Evolutionary conservation across 2,329 filamentous ascomycete genomes (phyloP).

Genomic region (Fusarium succisae): DNA sequence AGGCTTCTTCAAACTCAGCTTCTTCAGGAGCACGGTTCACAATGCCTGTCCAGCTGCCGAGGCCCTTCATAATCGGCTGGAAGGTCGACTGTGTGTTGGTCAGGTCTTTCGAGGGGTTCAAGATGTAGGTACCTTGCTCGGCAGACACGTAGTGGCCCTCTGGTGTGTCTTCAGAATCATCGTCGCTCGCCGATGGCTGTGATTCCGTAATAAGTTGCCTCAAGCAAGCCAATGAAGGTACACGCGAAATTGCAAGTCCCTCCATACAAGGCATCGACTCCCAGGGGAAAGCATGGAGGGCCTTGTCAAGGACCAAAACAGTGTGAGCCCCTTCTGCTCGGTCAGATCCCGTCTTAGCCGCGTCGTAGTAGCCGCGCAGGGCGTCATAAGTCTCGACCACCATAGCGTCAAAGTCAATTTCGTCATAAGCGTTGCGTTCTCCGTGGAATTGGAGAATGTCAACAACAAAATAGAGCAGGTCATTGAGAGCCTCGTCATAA

Average conservation of each 20-base stretch:
- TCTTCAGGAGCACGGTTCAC: conserved; percentile 77
- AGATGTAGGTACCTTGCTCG: conserved; percentile 75
- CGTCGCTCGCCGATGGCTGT: conserved; percentile 25
- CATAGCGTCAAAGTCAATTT: conserved; percentile 95
- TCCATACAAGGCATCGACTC: conserved; percentile 91
- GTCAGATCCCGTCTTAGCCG: conserved; percentile 52
- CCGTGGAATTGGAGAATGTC: conserved; percentile 97
- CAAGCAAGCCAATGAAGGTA: conserved; percentile 86
- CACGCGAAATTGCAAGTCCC: conserved; percentile 80
- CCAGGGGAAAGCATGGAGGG: conserved; percentile 92
- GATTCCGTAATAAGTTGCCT: conserved; percentile 75
- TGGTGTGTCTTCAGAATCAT: conserved; percentile 20
- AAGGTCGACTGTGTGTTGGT: conserved; percentile 82
- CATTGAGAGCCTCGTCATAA: conserved; percentile 88
- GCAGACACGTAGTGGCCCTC: conserved; percentile 65
- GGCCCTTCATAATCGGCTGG: conserved; percentile 67
- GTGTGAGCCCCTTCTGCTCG: conserved; percentile 70
- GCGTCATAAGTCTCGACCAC: conserved; percentile 88
- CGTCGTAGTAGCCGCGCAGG: conserved; percentile 77
- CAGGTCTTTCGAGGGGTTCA: conserved; percentile 90
- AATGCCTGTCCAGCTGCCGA: conserved; percentile 78
- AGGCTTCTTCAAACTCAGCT: conserved; percentile 74
- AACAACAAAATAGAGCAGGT: conserved; percentile 94
- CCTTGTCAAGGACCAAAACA: conserved; percentile 90
- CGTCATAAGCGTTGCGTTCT: conserved; percentile 95